Percentiles rank a stretch among this genome's conserved stretches.
Evolutionary conservation across 2,329 filamentous ascomycete species (phyloP).

Genomic region (Alternaria arborescens): DNA sequence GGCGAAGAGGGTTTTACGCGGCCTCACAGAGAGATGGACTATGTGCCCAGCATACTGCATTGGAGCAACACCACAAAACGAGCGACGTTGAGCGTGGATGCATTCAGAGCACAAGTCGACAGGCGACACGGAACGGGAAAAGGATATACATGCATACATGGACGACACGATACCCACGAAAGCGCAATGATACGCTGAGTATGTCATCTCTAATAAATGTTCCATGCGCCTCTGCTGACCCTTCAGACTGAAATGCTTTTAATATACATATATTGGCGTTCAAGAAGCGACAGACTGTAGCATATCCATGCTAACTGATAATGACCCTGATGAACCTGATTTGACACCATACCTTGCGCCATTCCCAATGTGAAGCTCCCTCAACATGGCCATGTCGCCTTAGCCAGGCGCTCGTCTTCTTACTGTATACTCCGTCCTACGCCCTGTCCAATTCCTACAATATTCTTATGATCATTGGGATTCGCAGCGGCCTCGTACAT

Average conservation of each 20-base stretch:
- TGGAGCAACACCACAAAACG: neutral
- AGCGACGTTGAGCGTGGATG: neutral
- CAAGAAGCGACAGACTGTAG: neutral
- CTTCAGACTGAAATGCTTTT: constrained; percentile 17
- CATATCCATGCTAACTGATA: neutral
- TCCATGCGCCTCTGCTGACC: constrained; percentile 22
- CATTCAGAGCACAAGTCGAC: neutral
- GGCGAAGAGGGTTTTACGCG: neutral
- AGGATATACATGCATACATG: constrained; percentile 8
- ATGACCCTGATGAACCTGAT: neutral
- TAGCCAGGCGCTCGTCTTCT: neutral
- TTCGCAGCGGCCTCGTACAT: constrained; percentile 95
- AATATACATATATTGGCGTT: neutral
- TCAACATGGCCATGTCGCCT: neutral
- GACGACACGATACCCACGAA: constrained; percentile 29
- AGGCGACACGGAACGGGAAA: neutral
- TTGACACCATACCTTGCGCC: neutral
- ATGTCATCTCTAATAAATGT: constrained; percentile 20
- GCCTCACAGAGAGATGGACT: neutral
- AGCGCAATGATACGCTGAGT: constrained; percentile 25
- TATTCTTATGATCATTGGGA: constrained; percentile 78
- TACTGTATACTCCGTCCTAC: constrained; percentile 49
- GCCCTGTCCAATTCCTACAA: constrained; percentile 50
- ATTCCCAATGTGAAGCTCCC: neutral
- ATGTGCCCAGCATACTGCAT: neutral